Evolutionary conservation across 768 basidiomycete species (phyloP).

Genomic region (Ramaria rubella): DNA sequence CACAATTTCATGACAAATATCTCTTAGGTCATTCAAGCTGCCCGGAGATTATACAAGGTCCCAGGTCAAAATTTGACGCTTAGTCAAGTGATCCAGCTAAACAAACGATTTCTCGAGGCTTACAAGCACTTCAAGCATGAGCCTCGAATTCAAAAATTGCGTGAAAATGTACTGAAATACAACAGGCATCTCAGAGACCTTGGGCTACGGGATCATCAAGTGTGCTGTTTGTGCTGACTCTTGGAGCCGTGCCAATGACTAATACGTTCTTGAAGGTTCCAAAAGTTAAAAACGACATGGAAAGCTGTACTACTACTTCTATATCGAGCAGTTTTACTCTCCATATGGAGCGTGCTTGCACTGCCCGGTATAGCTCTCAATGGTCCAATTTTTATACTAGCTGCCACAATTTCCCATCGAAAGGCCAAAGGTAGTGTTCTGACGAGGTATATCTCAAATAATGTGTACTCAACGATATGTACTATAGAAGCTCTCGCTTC

Average conservation of each 20-base stretch:
- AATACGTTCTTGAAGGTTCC: constrained; percentile 54
- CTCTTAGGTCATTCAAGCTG: constrained; percentile 84
- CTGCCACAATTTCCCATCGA: constrained; percentile 72
- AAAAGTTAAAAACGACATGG: constrained; percentile 76
- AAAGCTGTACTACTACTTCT: constrained; percentile 76
- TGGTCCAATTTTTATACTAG: constrained; percentile 86
- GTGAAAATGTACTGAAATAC: constrained; percentile 77
- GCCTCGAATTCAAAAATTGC: constrained; percentile 75
- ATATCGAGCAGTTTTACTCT: constrained; percentile 72
- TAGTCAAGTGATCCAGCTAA: constrained; percentile 92
- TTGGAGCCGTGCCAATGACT: no score
- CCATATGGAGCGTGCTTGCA: constrained; percentile 75
- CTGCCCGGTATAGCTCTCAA: constrained; percentile 90
- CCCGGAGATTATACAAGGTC: constrained; percentile 85
- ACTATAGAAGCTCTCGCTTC: constrained; percentile 84
- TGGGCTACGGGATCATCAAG: constrained; percentile 91
- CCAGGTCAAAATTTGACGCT: constrained; percentile 90
- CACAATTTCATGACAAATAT: no score
- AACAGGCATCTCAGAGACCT: constrained; percentile 83
- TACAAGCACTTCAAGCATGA: constrained; percentile 91
- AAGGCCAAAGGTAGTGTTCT: constrained; percentile 90
- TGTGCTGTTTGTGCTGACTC: constrained; percentile 24
- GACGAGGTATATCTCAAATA: neutral
- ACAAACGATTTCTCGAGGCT: constrained; percentile 86
- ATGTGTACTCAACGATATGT: neutral